Evolutionary conservation across 345 rosid species (phyloP).

Genomic region (Excoecaria agallocha): DNA sequence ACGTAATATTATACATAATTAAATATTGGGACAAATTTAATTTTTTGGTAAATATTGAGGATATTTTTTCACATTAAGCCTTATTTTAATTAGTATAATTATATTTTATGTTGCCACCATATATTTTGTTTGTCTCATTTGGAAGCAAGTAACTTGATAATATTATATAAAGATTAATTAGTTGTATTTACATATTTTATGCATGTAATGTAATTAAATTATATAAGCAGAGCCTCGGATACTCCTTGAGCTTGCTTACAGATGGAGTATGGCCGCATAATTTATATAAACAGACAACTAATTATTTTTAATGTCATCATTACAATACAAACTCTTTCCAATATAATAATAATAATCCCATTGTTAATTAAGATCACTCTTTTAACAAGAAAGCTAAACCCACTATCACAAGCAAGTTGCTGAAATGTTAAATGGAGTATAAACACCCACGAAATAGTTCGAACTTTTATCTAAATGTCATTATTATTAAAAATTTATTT

Average conservation of each 20-base stretch:
- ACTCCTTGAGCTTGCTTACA: conserved; percentile 21
- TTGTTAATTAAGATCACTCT: neutral
- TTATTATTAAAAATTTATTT: too few species aligned
- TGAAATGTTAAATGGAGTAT: too few species aligned
- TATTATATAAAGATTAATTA: neutral
- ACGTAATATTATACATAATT: too few species aligned
- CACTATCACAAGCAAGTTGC: neutral
- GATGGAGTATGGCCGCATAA: conserved; percentile 19
- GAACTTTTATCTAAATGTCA: too few species aligned
- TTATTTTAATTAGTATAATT: too few species aligned
- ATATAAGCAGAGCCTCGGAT: conserved; percentile 30
- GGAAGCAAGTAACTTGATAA: neutral
- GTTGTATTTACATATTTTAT: neutral
- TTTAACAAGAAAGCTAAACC: too few species aligned
- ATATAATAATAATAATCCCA: neutral
- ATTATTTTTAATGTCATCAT: conserved; percentile 8
- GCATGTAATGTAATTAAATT: neutral
- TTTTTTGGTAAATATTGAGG: too few species aligned
- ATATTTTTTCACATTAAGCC: too few species aligned
- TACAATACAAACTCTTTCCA: neutral
- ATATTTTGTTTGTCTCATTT: neutral
- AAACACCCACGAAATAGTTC: too few species aligned
- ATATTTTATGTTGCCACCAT: too few species aligned
- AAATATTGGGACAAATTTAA: too few species aligned
- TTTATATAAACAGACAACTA: conserved; percentile 12